Evolutionary conservation across 306 rosid species (phyloP), one percentile per base, ranked within the genome.

Genomic region (Lathyrus oleraceus): DNA sequence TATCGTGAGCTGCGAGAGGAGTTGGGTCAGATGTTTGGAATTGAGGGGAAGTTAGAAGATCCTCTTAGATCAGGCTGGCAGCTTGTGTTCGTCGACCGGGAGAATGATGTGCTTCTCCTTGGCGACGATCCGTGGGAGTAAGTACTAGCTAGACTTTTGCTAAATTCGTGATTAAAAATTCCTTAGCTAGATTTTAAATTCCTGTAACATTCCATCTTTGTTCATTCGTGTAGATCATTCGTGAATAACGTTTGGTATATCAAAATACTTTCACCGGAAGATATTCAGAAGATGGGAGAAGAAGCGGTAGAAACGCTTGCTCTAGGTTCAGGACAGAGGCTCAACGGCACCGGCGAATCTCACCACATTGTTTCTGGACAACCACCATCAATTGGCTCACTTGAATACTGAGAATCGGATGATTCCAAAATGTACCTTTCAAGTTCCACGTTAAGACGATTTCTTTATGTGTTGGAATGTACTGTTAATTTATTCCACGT

Each of bases 21-120:
- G 82, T 87, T 91, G 86, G 88, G 87, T 43, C 91, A 82, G 82
- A 91, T 91, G 97, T 91, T 88, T 79, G 96, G 96, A 60, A 91
- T 91, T 52, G 97, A 91, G 96, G 93, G 93, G 25, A 89, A 84
- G 88, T 88, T 91, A 61, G 96, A 85, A 87, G 93, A 88, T 78
- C 89, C 89, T 88, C 89, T 72, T 91, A 87, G 97, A 91, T 91
- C 97, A 91, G 97, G 97, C 97, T 91, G 97, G 97, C 97, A 91
- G 97, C 97, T 91, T 91, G 97, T 91, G 82, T 91, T 91, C 27
- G 97, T 91, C 43, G 97, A 91, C 96, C 85, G 96, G 97, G 97
- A 91, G 97, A 74, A 91, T 58, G 96, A 91, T 64, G 85, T 82
- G 70, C 91, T 91, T 88, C 97, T 91, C 89, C 97, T 91, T 84